Evolutionary conservation across 2,329 filamentous ascomycete species (phyloP).

Genomic region (Alternaria viburni): DNA sequence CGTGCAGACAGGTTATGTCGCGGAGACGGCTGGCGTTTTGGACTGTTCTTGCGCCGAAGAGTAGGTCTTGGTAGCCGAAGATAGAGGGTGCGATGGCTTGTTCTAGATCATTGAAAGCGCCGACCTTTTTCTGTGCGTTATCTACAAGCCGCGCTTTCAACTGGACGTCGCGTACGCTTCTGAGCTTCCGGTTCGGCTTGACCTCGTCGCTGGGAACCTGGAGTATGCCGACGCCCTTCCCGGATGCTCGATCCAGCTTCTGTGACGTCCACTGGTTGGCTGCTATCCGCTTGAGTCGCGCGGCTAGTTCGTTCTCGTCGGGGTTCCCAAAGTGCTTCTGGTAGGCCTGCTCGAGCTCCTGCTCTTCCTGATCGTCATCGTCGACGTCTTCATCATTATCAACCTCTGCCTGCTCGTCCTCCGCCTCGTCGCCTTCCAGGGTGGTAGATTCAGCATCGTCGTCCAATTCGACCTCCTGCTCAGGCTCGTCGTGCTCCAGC

Average conservation of each 20-base stretch:
- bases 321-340: constrained; percentile 77
- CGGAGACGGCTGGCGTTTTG: constrained; percentile 73
- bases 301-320: constrained; percentile 65
- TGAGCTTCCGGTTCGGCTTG: constrained; percentile 27
- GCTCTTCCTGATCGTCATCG: constrained; percentile 25
- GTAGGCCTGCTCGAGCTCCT: constrained; percentile 68
- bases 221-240: constrained; percentile 29
- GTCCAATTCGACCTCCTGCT: constrained; percentile 10
- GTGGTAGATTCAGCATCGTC: not conserved
- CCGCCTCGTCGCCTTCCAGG: constrained; percentile 1
- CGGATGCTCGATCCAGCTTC: constrained; percentile 41
- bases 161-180: constrained; percentile 34
- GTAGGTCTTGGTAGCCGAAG: constrained; percentile 81
- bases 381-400: constrained; percentile 45
- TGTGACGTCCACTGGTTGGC: constrained; percentile 57
- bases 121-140: constrained; percentile 40
- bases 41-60: constrained; percentile 75
- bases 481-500: constrained; percentile 42
- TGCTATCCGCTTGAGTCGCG: constrained; percentile 56
- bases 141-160: constrained; percentile 42
- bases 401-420: constrained; percentile 10
- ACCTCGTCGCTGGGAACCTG: constrained; percentile 32
- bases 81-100: constrained; percentile 72
- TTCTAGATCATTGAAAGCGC: constrained; percentile 66
- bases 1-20: constrained; percentile 78